Percentiles rank a stretch among this genome's conserved stretches.
Conservation (phyloP, 257 asterid species). For the Fraxinus excelsior region DNA sequence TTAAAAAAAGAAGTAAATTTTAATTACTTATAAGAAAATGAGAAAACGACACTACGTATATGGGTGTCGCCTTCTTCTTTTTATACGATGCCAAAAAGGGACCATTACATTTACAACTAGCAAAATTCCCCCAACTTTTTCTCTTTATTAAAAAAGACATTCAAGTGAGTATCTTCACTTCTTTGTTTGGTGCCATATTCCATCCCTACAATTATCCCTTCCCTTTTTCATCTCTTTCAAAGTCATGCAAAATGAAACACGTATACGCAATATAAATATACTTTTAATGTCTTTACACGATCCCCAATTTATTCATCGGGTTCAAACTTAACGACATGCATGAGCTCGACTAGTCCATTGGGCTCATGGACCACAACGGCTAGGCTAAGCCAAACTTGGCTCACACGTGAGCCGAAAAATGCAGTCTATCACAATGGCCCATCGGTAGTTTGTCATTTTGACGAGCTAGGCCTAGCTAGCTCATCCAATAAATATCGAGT, state of each 20-base stretch:
- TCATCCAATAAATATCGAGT: too few relatives aligned
- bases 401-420: too few relatives aligned
- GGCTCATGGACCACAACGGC: too few relatives aligned
- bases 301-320: not conserved
- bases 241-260: not conserved
- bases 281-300: not conserved
- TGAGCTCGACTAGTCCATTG: too few relatives aligned
- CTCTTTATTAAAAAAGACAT: slow-evolving; percentile 2
- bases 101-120: slow-evolving; percentile 22
- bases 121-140: slow-evolving; percentile 15
- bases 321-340: not conserved
- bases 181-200: slow-evolving; percentile 2
- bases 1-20: not conserved
- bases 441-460: too few relatives aligned
- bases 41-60: not conserved
- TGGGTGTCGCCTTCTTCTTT: slow-evolving; percentile 12
- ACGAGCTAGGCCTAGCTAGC: too few relatives aligned
- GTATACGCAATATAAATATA: not conserved
- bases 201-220: not conserved
- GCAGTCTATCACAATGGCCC: too few relatives aligned
- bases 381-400: too few relatives aligned
- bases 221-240: not conserved
- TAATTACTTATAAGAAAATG: not conserved
- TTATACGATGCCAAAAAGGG: slow-evolving; percentile 13
- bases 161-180: slow-evolving; percentile 21